Evolutionary conservation across 352 stramenopile genomes (phyloP).

Genomic region (Globisporangium camurandrum): DNA sequence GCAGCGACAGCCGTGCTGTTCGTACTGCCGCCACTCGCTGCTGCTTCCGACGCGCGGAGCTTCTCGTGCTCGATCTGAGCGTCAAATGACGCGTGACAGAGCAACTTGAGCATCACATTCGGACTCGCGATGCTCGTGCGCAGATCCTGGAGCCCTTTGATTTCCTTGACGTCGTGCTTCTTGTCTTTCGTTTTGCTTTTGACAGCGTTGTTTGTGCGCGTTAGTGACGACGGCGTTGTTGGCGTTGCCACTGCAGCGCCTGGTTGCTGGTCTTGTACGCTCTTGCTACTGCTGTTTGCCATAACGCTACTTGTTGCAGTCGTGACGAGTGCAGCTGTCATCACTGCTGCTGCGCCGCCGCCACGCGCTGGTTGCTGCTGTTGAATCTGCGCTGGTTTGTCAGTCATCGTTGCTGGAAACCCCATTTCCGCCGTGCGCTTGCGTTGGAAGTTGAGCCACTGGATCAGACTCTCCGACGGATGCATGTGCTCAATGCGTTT

Average conservation of each 20-base stretch:
- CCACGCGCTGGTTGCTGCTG: background rate
- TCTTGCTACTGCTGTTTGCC: background rate
- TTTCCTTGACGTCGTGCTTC: constrained; percentile 53
- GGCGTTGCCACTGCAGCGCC: background rate
- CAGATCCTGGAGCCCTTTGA: constrained; percentile 62
- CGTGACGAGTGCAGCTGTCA: background rate
- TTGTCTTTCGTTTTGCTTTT: constrained; percentile 44
- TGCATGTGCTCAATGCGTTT: constrained; percentile 32
- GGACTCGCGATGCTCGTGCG: constrained; percentile 40
- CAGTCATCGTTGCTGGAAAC: background rate
- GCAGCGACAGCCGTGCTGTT: constrained; percentile 1
- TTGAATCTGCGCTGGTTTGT: background rate
- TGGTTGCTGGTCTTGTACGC: background rate
- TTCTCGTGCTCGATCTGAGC: constrained; percentile 46
- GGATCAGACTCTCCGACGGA: constrained; percentile 49
- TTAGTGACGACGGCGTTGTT: too few relatives aligned
- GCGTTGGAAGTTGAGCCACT: constrained; percentile 68
- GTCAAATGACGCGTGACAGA: constrained; percentile 50
- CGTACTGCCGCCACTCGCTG: constrained; percentile 8
- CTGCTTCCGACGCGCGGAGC: constrained; percentile 31
- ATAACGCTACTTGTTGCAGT: background rate
- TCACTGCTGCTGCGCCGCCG: background rate
- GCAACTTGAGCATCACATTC: constrained; percentile 61
- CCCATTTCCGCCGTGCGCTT: constrained; percentile 31
- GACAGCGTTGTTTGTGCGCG: constrained; percentile 12